Evolutionary conservation across 257 asterid genomes (phyloP).

Genomic region (Hygrophila difformis): DNA sequence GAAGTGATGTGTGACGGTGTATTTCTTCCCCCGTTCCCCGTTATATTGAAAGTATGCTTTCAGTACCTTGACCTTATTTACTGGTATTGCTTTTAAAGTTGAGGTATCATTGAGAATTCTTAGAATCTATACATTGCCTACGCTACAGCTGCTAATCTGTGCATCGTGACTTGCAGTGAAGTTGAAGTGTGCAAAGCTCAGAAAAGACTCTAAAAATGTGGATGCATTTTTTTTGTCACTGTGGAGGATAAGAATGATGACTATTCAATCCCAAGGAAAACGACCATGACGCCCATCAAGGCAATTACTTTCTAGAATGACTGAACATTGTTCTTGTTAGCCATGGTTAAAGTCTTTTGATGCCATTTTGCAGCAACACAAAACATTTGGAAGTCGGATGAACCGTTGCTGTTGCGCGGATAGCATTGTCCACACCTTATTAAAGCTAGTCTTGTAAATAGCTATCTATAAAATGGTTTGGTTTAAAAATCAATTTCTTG

Average conservation of each 20-base stretch:
- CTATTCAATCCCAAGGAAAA: conserved; percentile 21
- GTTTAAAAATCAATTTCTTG: no score
- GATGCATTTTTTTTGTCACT: conserved; percentile 49
- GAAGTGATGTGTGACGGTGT: background rate
- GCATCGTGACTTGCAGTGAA: conserved; percentile 68
- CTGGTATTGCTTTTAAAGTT: background rate
- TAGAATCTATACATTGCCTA: conserved; percentile 25
- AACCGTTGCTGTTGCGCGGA: no score
- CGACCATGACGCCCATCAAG: conserved; percentile 39
- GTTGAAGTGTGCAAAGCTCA: conserved; percentile 53
- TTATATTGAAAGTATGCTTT: background rate
- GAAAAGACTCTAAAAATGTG: conserved; percentile 50
- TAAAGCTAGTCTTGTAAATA: no score
- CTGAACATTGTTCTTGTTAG: background rate
- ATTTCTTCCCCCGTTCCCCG: no score
- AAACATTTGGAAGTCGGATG: conserved; percentile 76
- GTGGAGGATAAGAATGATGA: conserved; percentile 37
- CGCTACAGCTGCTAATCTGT: conserved; percentile 59
- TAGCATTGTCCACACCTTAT: no score
- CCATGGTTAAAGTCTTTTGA: conserved; percentile 9
- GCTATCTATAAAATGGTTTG: no score
- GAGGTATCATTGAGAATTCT: conserved; percentile 18
- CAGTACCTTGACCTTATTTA: background rate
- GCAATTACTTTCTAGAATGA: conserved; percentile 19
- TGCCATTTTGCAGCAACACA: conserved; percentile 47